Percentiles rank a stretch among this genome's conserved stretches.
Conservation (phyloP, 768 basidiomycete genomes). For the Rhodosporidiobolus odoratus region DNA sequence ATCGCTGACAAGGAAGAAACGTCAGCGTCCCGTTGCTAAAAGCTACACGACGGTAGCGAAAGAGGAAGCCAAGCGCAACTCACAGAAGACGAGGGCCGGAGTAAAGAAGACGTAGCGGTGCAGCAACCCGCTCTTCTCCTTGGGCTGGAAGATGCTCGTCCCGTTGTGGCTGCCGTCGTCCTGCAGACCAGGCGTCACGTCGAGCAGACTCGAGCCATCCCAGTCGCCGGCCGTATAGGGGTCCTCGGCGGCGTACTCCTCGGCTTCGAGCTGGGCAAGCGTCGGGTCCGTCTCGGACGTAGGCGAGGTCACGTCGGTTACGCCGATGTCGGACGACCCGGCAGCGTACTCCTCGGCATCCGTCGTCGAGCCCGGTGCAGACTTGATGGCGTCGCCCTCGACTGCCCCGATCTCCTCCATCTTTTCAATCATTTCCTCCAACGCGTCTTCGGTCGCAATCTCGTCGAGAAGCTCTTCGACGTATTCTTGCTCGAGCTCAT, state of each 20-base stretch:
- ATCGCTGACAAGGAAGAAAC: constrained; percentile 1
- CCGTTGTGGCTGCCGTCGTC: constrained; percentile 1
- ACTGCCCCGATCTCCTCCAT: not conserved
- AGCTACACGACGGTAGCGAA: not conserved
- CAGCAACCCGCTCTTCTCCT: constrained; percentile 8
- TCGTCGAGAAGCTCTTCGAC: constrained; percentile 28
- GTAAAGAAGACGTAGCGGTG: constrained; percentile 38
- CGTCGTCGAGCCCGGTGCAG: not conserved
- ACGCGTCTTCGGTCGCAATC: constrained; percentile 21
- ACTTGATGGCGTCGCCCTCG: not conserved
- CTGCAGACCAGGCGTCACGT: not conserved
- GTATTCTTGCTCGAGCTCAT: constrained; percentile 5
- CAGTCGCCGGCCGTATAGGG: not conserved
- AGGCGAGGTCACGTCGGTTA: not conserved
- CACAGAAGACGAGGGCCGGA: constrained; percentile 29
- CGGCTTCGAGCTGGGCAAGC: not conserved
- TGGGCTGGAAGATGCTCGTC: constrained; percentile 35
- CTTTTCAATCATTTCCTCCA: constrained; percentile 17
- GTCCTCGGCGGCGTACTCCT: not conserved
- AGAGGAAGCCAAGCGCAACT: not conserved
- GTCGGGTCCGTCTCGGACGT: not conserved
- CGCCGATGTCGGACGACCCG: not conserved
- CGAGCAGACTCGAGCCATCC: constrained; percentile 1
- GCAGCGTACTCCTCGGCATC: constrained; percentile 1
- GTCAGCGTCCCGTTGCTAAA: too few species aligned